Base-by-base conservation (phyloP, 768 basidiomycete species). In the Cystobasidium onofrii region DNA sequence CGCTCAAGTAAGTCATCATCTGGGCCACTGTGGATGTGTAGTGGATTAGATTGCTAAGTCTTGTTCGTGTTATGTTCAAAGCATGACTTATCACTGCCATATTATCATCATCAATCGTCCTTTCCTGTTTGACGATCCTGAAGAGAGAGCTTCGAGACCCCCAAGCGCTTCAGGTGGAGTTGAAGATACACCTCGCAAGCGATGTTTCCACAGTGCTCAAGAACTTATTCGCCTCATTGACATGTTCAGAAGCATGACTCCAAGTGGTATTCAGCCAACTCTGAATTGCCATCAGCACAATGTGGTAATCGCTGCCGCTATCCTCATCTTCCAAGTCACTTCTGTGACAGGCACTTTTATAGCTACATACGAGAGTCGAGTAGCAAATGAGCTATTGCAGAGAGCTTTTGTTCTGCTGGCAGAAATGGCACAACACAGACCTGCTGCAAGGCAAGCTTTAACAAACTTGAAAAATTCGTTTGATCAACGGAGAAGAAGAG, bases 251-350 rank as follows among this genome's bases (percentile, higher is more conserved):
- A 31, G 31, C 20, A 50, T 50, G 50, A 67, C 65, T 50, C 50
- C 65, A 18, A 43, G 46, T 33, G 65, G 65, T 18, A 7, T 54
- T 20, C 65, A 36, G 18, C 41, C 65, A 10, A 67, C 50, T 17
- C 23, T 67, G 44, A 67, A 67, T 23, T 67, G 65, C 44, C 65
- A 67, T 29, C 65, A 67, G 50, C 65, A 67, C 41, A 67, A 67
- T 54, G 41, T 67, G 25, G 65, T 67, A 1, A 67, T 50, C 15
- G 65, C 65, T 55, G 65, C 65, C 18, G 65, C 65, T 43, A 67
- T 67, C 6, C 34, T 67, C 23, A 67, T 67, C 31, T 34, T 67
- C 27, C 41, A 67, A 50, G 41, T 67, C 18, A 67, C 65, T 15
- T 52, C 65, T 15, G 33, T 60, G 25, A 60, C 57, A 4, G 57